Evolutionary conservation across 768 basidiomycete genomes (phyloP), one percentile per base, ranked within the genome.

Genomic region (Hysterangium stoloniferum): DNA sequence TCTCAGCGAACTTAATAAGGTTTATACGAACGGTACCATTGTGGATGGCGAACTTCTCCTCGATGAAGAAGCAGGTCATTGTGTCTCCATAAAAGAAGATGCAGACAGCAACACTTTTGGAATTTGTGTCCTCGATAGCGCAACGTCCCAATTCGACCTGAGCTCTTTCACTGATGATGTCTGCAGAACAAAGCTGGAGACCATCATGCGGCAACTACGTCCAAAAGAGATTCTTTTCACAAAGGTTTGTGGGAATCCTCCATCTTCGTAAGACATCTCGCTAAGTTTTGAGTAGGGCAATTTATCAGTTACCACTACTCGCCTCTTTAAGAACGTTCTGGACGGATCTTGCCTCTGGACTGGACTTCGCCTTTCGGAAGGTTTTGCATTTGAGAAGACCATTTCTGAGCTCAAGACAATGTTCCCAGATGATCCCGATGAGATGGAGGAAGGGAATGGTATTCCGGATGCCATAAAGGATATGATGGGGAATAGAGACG

Each of bases 51-150:
- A 85, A 40, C 81, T 95, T 50, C 73, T 98, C 28, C 84, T 78
- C 1, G 90, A 96, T 52, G 96, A 98, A 54, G 86, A 97, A 66
- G 89, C 92, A 0, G 91, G 89, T 4, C 96, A 99, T 61, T 98
- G 95, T 62, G 79, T 98, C 24, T 84, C 89, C 7, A 81, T 99
- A 62, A 84, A 83, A 6, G 88, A 90, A 60, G 71, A 66, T 24
- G n/a, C 55, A 13, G 46, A 41, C 6, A 64, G 65, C 13, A 77
- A 80, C 47, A 74, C 71, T 20, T 98, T 96, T 59, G 96, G 96
- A 0, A 68, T 97, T 35, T 95, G 90, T 61, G 82, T 93, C 6
- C 66, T 98, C 58, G 96, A 99, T 63, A 94, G 92, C 53, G 78
- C 96, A 3, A 99, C 96, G 0, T 94, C 91, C 38, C 87, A 95